Base-by-base conservation (phyloP, 352 stramenopile species). In the Pythium plurisporium region DNA sequence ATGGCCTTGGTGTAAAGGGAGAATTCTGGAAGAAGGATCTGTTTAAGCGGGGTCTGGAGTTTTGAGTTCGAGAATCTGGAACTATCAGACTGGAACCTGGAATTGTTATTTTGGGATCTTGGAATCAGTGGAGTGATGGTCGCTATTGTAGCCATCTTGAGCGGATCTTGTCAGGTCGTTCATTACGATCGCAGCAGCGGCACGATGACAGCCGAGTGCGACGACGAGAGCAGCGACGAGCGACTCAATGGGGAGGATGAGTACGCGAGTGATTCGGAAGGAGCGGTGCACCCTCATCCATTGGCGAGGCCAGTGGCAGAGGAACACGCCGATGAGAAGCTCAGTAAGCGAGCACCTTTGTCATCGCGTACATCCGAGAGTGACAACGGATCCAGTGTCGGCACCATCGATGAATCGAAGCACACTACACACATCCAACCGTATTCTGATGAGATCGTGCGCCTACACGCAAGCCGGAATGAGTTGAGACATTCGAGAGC, bases 141-240 rank as follows among this genome's bases (percentile, higher is more conserved):
- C 25, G 7, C 2, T 20, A 44, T 33, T 59, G 55, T 62, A 62
- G 44, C 55, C 55, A 64, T 64, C 27, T 47, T 29, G 25, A 2
- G 11, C 23, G 1, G n/a, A 45, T 51, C 52, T 59, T 51, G 19
- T 46, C 29, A 5, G 43, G 11, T 30, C 8, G 19, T 9, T 25
- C 12, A 7, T 15, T 44, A 11, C 37, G 11, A 46, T 27, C 36
- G 50, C 26, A 27, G 38, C 2, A 56, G 27, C 14, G 27, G 40
- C n/a, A n/a, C n/a, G n/a, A n/a, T n/a, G n/a, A n/a, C n/a, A n/a
- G n/a, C n/a, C 2, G 48, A 61, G 14, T 61, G 29, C 31, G 33
- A 34, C 2, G 23, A 61, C 15, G 54, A 56, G 23, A 43, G 41
- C 17, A 43, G 52, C 5, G 38, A 17, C 12, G 48, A 55, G 23